Evolutionary conservation across 495 filamentous ascomycete species (phyloP), one percentile per base, ranked within the genome.

Genomic region (Extremus antarcticus): DNA sequence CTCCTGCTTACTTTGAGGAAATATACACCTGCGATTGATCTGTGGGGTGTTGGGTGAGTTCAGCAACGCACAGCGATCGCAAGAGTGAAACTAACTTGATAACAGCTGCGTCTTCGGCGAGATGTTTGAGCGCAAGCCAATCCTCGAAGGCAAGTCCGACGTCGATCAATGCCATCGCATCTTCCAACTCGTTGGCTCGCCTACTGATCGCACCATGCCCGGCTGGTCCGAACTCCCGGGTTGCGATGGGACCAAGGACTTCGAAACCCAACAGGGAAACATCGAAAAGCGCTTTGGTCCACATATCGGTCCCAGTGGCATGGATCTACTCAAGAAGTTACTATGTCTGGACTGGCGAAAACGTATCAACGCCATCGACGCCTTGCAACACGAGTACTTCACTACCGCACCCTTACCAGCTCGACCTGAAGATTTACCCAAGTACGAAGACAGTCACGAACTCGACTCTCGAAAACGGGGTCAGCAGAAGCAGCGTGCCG

Each of bases 21-120:
- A 54, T 99, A 99, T 66, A 99, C 92, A 29, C 86, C 92, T 21
- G 90, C 92, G 2, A 95, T 99, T 66, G 92, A 99, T 70, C 78
- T 97, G 76, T 99, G 92, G 92, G 92, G 92, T 65, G 90, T 94
- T 62, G 91, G 91, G 85, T 91, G 76, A 73, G 75, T 63, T 46
- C 13, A 2, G 13, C 0, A 35, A 3, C 3, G 46, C 20, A 23
- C 2, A 11, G 13, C 23, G 3, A 16, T 10, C 10, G 7, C 3
- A 21, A 51, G 51, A 41, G n/a, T 25, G 20, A 48, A 22, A 10
- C 19, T 45, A n/a, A 45, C 20, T 3, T 7, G 20, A 13, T 23
- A 7, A 38, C 58, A 91, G 88, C 25, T 96, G 92, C 66, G 89
- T 99, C 11, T 96, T 99, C 67, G 92, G 89, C 25, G 92, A 99